Percentiles rank a stretch among this genome's conserved stretches.
These are phyloP conservation scores for Rhododendron molle DNA, from an alignment of 148 eudicot genomes.

Conservation along the genomic window DNA sequence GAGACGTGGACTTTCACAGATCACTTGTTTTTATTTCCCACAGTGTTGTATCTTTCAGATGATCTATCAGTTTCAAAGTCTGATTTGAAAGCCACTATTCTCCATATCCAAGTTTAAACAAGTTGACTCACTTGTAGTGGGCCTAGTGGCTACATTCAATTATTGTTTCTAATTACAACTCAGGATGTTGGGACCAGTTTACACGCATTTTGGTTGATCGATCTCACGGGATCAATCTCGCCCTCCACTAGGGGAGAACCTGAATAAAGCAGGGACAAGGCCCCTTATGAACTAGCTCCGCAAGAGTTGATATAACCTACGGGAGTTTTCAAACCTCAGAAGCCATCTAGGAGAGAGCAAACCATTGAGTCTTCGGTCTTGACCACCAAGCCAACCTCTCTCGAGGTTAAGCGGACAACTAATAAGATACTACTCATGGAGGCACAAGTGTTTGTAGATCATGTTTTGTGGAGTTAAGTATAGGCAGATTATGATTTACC, in stretches of 20 bases:
- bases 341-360: not conserved
- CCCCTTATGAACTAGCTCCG: not conserved
- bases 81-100: not conserved
- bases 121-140: not conserved
- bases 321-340: not conserved
- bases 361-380: not conserved
- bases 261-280: not conserved
- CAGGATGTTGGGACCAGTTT: not conserved
- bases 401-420: not conserved
- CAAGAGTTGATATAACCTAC: too few relatives aligned
- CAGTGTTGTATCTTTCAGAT: not conserved
- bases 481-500: too few relatives aligned
- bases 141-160: not conserved
- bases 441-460: not conserved
- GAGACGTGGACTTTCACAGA: not conserved
- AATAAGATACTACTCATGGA: not conserved
- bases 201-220: not conserved
- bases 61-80: not conserved
- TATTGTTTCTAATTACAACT: not conserved
- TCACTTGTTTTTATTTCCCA: not conserved
- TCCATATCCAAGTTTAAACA: not conserved
- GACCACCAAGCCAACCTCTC: not conserved
- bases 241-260: too few relatives aligned
- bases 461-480: too few relatives aligned
- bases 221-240: not conserved